phyloP scores from a whole-genome alignment of 2,329 filamentous ascomycete genomes.

The Periglandula ipomoeae region DNA sequence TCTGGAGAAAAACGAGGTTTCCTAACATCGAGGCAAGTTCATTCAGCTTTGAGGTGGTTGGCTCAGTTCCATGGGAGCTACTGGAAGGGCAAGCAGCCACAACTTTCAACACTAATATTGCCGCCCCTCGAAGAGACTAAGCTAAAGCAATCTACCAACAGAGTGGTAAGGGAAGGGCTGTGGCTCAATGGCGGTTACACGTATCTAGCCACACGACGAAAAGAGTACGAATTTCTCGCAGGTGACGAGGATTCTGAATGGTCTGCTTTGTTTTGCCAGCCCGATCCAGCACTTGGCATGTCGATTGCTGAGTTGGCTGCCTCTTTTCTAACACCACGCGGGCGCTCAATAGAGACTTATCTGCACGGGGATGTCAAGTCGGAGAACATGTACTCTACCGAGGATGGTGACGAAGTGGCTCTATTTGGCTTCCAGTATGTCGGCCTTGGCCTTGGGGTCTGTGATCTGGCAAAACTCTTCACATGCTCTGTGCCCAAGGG shows the following conservation, averaged over 20 bases:
- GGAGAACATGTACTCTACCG: slow-evolving; percentile 54
- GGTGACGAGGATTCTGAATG: slow-evolving; percentile 44
- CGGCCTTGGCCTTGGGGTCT: slow-evolving; percentile 54
- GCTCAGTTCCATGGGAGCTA: slow-evolving; percentile 50
- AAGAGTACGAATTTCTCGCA: slow-evolving; percentile 42
- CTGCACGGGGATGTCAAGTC: slow-evolving; percentile 64
- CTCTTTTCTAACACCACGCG: slow-evolving; percentile 35
- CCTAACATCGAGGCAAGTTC: slow-evolving; percentile 37
- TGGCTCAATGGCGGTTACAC: slow-evolving; percentile 64
- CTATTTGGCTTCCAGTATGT: slow-evolving; percentile 65
- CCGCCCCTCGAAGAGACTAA: slow-evolving; percentile 47
- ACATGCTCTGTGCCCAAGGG: slow-evolving; percentile 53
- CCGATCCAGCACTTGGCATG: slow-evolving; percentile 11
- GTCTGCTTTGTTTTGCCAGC: slow-evolving; percentile 37
- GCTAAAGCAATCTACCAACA: slow-evolving; percentile 13
- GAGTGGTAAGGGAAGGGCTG: slow-evolving; percentile 19
- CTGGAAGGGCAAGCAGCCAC: slow-evolving; percentile 25
- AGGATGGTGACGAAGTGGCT: slow-evolving; percentile 39
- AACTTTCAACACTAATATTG: slow-evolving; percentile 28
- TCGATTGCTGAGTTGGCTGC: slow-evolving; percentile 46
- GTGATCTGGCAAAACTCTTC: slow-evolving; percentile 58
- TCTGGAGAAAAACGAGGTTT: slow-evolving; percentile 43
- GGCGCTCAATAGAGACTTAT: slow-evolving; percentile 40
- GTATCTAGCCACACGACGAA: slow-evolving; percentile 53
- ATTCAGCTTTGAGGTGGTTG: slow-evolving; percentile 52